Evolutionary conservation across 805 yeast genomes (phyloP).

Genomic region (Tanozyma kutaoensis): DNA sequence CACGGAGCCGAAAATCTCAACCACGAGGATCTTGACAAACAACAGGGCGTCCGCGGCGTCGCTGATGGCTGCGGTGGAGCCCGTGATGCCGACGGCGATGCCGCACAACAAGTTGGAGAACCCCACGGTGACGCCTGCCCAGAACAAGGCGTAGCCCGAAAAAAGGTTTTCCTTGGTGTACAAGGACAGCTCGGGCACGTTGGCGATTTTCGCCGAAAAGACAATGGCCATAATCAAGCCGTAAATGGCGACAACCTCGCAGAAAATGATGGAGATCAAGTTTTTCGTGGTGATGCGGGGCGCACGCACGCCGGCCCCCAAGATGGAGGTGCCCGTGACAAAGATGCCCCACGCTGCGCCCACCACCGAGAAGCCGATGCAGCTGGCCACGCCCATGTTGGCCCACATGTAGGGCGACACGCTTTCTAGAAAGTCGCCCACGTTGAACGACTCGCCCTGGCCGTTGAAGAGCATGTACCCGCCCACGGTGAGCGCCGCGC

Average conservation of each 20-base stretch:
- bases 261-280: slow-evolving; percentile 90
- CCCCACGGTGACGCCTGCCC: slow-evolving; percentile 98
- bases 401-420: slow-evolving; percentile 98
- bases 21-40: slow-evolving; percentile 90
- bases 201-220: slow-evolving; percentile 74
- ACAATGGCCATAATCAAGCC: slow-evolving; percentile 97
- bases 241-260: slow-evolving; percentile 98
- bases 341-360: slow-evolving; percentile 99
- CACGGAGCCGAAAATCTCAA: slow-evolving; percentile 95
- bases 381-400: slow-evolving; percentile 70
- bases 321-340: slow-evolving; percentile 83
- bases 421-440: slow-evolving; percentile 74
- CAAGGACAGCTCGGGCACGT: slow-evolving; percentile 50
- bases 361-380: slow-evolving; percentile 88
- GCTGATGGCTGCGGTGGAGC: slow-evolving; percentile 95
- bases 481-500: slow-evolving; percentile 31
- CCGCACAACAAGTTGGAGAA: slow-evolving; percentile 90
- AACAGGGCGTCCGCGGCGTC: slow-evolving; percentile 96
- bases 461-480: slow-evolving; percentile 74
- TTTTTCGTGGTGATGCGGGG: slow-evolving; percentile 97
- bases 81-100: slow-evolving; percentile 92
- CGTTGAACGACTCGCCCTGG: slow-evolving; percentile 81
- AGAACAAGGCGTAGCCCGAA: slow-evolving; percentile 89
- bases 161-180: slow-evolving; percentile 76
- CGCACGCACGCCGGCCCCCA: slow-evolving; percentile 97